Base-by-base conservation (phyloP, 768 basidiomycete genomes). In the Boletellus emodensis region DNA sequence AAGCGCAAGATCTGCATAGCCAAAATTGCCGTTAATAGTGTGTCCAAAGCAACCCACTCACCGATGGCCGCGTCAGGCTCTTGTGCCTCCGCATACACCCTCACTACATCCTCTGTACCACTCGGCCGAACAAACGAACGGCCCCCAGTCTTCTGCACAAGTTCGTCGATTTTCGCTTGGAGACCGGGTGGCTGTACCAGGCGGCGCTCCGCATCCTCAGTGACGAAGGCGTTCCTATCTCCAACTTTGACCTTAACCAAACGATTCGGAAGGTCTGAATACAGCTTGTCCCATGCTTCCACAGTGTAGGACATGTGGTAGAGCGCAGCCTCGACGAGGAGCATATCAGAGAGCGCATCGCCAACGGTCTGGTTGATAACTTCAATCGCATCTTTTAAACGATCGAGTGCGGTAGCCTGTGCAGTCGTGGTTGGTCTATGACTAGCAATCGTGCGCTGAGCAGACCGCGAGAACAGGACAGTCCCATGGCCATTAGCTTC, bases 401-500 rank as follows among this genome's bases (percentile, higher is more conserved):
- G 82, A 47, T 78, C 81, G 40, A 93, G 76, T 40, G 90, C 87
- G 17, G 84, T 88, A 17, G 81, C 82, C 59, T 95, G 91, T 10
- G 88, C 87, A 18, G 90, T 84, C 2, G 90, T 90, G 36, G 82
- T 79, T 2, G 95, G 87, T 56, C 87, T 75, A 61, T 90, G 74
- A 20, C 72, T 69, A 28, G 72, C 60, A 36, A 99, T 75, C 40
- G 67, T 78, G 20, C 80, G 73, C 49, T 85, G 77, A 4, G 92
- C 87, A 17, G 78, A 66, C 7, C 77, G 80, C 12, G 96, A 97
- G 73, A 99, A 98, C 48, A 98, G 70, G 41, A 98, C 92, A 3
- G 96, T 99, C 30, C 96, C 96, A 60, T 99, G 96, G 3, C 96
- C 96, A 65, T 99, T 99, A 32, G 96, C 96, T 69, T 99, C 96